Conservation (phyloP, 2,329 filamentous ascomycete genomes). For the Tympanopsis confertula region DNA sequence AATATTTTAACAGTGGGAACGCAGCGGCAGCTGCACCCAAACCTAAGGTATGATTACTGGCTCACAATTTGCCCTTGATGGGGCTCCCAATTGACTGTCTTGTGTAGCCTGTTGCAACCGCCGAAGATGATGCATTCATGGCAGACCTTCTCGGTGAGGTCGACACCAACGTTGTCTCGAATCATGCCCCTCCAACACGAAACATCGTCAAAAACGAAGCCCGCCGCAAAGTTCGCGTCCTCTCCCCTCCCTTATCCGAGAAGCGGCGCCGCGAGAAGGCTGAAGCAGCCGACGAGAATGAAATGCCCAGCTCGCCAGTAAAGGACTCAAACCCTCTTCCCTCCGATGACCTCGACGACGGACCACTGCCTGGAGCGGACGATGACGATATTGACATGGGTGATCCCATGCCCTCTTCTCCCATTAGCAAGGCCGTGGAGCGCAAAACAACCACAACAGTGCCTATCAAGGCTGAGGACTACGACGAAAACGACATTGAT, state of each 20-base stretch:
- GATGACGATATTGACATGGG: constrained; percentile 50
- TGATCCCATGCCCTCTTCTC: constrained; percentile 77
- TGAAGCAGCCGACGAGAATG: constrained; percentile 36
- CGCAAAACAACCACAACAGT: constrained; percentile 49
- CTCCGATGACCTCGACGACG: constrained; percentile 54
- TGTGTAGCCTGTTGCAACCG: constrained; percentile 45
- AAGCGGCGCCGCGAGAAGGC: constrained; percentile 42
- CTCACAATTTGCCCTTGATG: too few relatives aligned
- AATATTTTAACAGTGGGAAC: constrained; percentile 81
- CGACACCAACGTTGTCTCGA: constrained; percentile 59
- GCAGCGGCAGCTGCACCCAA: constrained; percentile 57
- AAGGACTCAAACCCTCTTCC: constrained; percentile 37
- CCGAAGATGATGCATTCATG: constrained; percentile 83
- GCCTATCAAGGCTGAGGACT: constrained; percentile 35
- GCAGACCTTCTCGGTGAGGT: constrained; percentile 76
- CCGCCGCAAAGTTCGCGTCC: constrained; percentile 65
- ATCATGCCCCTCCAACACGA: constrained; percentile 37
- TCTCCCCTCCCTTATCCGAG: constrained; percentile 58
- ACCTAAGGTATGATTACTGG: constrained; percentile 50
- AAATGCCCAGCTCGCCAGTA: constrained; percentile 32
- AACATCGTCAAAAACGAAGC: constrained; percentile 62
- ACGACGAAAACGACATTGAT: constrained; percentile 59
- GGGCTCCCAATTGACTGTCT: not conserved
- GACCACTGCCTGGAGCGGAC: constrained; percentile 8
- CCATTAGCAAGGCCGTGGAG: constrained; percentile 66